Conservation (phyloP, 1,284 basidiomycete species). For the Microbotryomycetes sp. region DNA sequence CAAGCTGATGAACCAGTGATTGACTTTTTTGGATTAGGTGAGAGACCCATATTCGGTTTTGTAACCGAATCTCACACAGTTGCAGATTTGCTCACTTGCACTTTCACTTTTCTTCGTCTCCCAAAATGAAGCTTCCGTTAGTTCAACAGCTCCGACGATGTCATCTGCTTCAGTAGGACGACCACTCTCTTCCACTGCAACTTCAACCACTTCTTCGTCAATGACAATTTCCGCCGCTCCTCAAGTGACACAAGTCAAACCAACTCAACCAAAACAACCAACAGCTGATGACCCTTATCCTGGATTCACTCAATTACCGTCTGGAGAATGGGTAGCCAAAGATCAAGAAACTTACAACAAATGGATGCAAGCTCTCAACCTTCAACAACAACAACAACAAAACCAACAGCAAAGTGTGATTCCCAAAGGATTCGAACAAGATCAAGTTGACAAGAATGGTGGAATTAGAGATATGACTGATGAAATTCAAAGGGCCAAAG, state of each 20-base stretch:
- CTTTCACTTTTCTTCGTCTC: background rate
- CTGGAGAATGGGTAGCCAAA: slow-evolving; percentile 35
- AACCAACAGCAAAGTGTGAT: background rate
- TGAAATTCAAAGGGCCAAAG: slow-evolving; percentile 8
- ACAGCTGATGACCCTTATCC: slow-evolving; percentile 35
- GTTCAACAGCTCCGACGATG: slow-evolving; percentile 4
- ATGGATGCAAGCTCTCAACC: slow-evolving; percentile 13
- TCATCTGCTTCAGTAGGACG: background rate
- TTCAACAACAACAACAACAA: slow-evolving; percentile 1
- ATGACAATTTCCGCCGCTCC: slow-evolving; percentile 1
- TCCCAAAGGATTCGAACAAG: slow-evolving; percentile 21
- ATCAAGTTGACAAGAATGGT: slow-evolving; percentile 10
- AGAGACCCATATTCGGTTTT: too few species aligned
- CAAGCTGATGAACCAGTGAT: slow-evolving; percentile 5
- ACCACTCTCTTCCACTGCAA: slow-evolving; percentile 3
- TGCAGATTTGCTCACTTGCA: too few species aligned
- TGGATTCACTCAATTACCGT: slow-evolving; percentile 35
- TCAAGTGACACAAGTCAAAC: background rate
- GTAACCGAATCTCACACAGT: too few species aligned
- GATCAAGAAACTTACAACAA: slow-evolving; percentile 29
- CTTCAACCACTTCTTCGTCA: slow-evolving; percentile 2
- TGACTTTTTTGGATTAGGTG: slow-evolving; percentile 33
- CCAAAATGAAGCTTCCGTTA: slow-evolving; percentile 8
- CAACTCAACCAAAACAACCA: slow-evolving; percentile 2
- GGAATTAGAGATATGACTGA: slow-evolving; percentile 23